Conservation (phyloP, 345 rosid species). For the Populus pruinosa region DNA sequence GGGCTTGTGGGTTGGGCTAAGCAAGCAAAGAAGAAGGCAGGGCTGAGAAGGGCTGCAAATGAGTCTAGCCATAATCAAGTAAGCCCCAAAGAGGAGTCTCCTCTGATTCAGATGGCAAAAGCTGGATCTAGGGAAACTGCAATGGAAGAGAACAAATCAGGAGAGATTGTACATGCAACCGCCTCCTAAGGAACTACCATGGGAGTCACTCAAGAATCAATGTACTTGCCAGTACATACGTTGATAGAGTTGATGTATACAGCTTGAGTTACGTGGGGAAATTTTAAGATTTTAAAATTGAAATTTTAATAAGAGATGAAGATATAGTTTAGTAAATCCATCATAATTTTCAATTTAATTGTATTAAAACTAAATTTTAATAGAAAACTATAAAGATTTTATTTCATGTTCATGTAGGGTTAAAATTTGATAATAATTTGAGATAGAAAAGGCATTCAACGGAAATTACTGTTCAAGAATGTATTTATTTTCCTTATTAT, state of each 20-base stretch:
- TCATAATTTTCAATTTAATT: no score
- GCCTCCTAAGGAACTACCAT: not conserved
- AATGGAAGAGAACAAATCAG: not conserved
- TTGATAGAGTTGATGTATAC: not conserved
- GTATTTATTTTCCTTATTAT: no score
- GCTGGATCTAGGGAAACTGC: not conserved
- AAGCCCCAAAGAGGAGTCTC: constrained; percentile 10
- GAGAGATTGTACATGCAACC: constrained; percentile 8
- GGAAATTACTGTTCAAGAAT: no score
- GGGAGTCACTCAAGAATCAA: not conserved
- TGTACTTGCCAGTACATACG: not conserved
- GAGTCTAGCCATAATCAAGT: constrained; percentile 26
- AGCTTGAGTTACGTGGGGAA: not conserved
- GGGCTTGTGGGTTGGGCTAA: constrained; percentile 74
- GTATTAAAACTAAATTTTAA: no score
- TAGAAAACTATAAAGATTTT: no score
- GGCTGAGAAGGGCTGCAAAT: constrained; percentile 34
- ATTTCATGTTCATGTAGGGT: no score
- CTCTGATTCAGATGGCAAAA: constrained; percentile 18
- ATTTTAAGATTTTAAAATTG: no score
- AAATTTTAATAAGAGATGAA: no score
- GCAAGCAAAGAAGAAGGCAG: constrained; percentile 50
- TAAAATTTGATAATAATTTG: no score
- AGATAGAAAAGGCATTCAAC: no score
- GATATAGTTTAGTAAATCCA: no score